Conservation (phyloP, 148 eudicot species). For the Amaranthus palmeri region DNA sequence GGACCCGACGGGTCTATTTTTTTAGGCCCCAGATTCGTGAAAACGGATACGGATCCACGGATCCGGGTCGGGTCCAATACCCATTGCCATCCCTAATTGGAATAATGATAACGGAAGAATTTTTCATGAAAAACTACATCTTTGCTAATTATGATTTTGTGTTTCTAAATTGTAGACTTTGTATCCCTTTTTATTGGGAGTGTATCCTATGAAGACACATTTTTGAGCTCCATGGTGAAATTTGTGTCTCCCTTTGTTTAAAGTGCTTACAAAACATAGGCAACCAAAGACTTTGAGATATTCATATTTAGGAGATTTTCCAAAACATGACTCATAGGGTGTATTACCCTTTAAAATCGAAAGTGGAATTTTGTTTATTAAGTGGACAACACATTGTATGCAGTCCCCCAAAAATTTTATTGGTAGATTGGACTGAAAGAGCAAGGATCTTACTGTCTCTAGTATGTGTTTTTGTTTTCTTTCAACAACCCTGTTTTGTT, state of each 20-base stretch:
- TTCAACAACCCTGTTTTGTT: no score
- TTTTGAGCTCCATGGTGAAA: neutral
- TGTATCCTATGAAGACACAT: constrained; percentile 1
- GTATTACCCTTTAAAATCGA: neutral
- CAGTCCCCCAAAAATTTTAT: no score
- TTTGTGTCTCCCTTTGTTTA: neutral
- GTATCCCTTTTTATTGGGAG: neutral
- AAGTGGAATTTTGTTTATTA: neutral
- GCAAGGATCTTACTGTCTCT: no score
- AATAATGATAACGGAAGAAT: neutral
- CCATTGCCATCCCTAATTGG: no score
- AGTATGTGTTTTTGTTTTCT: neutral
- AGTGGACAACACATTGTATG: neutral
- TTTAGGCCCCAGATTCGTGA: no score
- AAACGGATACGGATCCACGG: no score
- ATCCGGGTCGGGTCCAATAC: no score
- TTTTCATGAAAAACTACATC: neutral
- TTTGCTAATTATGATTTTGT: neutral
- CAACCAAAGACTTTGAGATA: neutral
- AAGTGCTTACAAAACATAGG: neutral
- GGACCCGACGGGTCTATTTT: no score
- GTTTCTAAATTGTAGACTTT: neutral
- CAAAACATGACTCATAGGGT: neutral
- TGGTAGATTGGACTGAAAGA: no score
- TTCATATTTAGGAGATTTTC: neutral